Evolutionary conservation across 768 basidiomycete species (phyloP), one percentile per base, ranked within the genome.

Genomic region (Podaxis sp.): DNA sequence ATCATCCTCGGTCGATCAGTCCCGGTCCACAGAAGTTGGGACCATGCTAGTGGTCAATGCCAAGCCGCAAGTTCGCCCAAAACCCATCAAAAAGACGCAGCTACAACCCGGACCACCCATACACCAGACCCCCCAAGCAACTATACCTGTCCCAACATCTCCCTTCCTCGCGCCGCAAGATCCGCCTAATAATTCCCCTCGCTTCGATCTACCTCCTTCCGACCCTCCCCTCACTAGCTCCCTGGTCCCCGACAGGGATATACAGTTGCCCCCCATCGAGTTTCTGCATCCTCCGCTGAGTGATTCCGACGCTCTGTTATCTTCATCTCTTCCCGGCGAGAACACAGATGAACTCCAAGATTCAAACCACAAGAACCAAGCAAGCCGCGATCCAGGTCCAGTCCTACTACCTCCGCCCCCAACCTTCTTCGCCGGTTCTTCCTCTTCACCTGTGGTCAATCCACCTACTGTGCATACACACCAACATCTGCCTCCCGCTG

Each of bases 341-440:
- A 68, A 69, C 46, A 38, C 73, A 7, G 76, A 77, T 55, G 70
- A 76, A 60, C 64, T 71, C 1, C 50, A 68, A 13, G 64, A 66
- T 5, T 60, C 65, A 11, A 63, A 57, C 25, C 50, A 47, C 21
- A 38, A 38, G 23, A 58, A 61, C 14, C 42, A 40, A 21, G 44
- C 44, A 10, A 2, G 37, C 37, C 4, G 28, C 27, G 47, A 59
- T 62, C 64, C 64, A 40, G 66, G 66, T 55, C 51, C 60, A 13
- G 62, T 51, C n/a, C 18, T 55, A 11, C 40, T 59, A 23, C 53
- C 61, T 5, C 73, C 71, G 4, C 81, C 81, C 35, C 73, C 76
- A 2, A 77, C 77, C 16, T 82, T 80, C 66, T 82, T 82, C 44
- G 78, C 79, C 10, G 70, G 74, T 3, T 76, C 82, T 5, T 79